Evolutionary conservation across 2,329 filamentous ascomycete species (phyloP).

Genomic region (Cytospora piceae): DNA sequence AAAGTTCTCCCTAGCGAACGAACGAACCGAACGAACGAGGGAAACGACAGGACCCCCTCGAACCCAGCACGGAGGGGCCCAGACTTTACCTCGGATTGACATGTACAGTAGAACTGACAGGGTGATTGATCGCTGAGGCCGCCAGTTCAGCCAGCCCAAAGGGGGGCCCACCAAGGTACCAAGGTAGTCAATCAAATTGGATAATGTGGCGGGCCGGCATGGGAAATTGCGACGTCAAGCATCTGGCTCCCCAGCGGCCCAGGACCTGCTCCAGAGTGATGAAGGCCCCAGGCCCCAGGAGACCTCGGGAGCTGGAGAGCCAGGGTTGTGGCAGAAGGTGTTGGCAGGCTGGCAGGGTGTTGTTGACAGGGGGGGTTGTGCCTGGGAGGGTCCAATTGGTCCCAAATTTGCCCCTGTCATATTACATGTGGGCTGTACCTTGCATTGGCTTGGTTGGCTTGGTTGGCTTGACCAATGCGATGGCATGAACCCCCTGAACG

Average conservation of each 20-base stretch:
- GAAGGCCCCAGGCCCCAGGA: too few species aligned
- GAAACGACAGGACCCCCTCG: too few species aligned
- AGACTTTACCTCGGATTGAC: too few species aligned
- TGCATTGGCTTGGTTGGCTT: constrained; percentile 1
- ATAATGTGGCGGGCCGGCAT: constrained; percentile 7
- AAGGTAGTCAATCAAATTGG: constrained; percentile 15
- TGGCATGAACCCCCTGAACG: constrained; percentile 16
- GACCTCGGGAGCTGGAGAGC: too few species aligned
- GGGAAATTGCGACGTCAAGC: constrained; percentile 21
- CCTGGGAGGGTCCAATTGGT: constrained; percentile 18
- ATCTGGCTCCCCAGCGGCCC: too few species aligned
- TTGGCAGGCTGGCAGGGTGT: not conserved
- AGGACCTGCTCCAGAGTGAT: too few species aligned
- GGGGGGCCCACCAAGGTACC: too few species aligned
- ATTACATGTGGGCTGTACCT: constrained; percentile 18
- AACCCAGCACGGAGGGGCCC: too few species aligned
- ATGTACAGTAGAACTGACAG: not conserved
- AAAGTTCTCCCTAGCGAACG: not conserved
- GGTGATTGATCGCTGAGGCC: not conserved
- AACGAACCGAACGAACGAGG: too few species aligned
- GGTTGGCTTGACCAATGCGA: constrained; percentile 3
- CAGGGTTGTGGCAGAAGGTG: not conserved
- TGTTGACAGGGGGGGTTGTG: too few species aligned
- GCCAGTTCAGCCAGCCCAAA: not conserved
- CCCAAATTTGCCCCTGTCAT: constrained; percentile 26